Conservation (phyloP, 257 asterid genomes). For the Solanum tacnaense region DNA sequence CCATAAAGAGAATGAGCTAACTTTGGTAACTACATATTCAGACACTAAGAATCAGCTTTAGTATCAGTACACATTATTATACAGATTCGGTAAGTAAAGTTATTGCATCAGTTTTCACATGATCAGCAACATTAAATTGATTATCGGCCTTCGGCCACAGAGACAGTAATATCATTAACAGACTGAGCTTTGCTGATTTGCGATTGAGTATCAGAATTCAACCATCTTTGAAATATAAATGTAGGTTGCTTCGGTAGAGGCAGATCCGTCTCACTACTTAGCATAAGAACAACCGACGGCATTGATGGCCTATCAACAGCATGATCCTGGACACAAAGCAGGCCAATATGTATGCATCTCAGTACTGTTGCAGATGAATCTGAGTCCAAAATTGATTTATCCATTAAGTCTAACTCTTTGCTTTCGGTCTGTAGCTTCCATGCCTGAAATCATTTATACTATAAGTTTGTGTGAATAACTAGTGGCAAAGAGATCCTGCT, state of each 20-base stretch:
- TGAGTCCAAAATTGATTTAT: background rate
- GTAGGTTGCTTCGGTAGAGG: background rate
- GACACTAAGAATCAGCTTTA: background rate
- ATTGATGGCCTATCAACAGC: background rate
- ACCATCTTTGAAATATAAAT: background rate
- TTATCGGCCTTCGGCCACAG: background rate
- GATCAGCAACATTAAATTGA: background rate
- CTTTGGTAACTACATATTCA: background rate
- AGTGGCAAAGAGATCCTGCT: background rate
- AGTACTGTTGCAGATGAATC: background rate
- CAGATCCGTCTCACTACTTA: background rate
- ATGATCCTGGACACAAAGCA: background rate
- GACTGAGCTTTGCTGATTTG: background rate
- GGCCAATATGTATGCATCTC: background rate
- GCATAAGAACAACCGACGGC: background rate
- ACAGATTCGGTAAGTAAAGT: background rate
- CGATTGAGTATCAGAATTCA: background rate
- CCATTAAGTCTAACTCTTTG: background rate
- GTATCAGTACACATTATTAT: background rate
- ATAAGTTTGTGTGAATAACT: background rate
- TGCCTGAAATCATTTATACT: background rate
- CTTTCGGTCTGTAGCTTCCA: background rate
- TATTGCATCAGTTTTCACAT: background rate
- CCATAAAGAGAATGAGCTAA: background rate
- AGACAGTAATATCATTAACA: background rate